phyloP scores from a whole-genome alignment of 139 green algal genomes.

The Pseudopediastrum boryanum region DNA sequence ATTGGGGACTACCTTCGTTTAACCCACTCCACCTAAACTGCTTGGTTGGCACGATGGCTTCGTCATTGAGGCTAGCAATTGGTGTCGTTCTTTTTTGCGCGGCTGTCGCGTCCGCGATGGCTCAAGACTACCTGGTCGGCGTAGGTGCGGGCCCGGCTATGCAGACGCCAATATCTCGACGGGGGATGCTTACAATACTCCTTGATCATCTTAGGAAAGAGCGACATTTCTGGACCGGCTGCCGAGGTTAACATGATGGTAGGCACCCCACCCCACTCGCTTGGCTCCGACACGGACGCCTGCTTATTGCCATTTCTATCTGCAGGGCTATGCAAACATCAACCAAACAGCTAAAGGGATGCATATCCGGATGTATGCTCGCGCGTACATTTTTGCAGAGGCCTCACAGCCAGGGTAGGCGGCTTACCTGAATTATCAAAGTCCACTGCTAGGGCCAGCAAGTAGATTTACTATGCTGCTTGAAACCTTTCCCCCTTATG shows the following conservation, averaged over 20 bases:
- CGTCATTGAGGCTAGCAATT: too few species aligned
- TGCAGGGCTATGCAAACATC: constrained; percentile 78
- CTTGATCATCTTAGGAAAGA: too few species aligned
- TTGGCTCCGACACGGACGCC: background rate
- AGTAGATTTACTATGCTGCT: background rate
- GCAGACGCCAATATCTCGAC: too few species aligned
- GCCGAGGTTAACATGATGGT: constrained; percentile 90
- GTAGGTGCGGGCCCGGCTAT: too few species aligned
- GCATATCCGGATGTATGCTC: constrained; percentile 76
- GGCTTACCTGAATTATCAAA: background rate
- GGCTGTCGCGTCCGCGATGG: too few species aligned
- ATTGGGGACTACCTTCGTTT: too few species aligned
- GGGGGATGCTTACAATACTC: too few species aligned
- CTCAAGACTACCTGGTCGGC: too few species aligned
- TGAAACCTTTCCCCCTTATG: background rate
- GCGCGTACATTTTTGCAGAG: constrained; percentile 75
- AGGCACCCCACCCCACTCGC: background rate
- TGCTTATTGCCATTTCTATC: background rate
- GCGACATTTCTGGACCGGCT: constrained; percentile 78
- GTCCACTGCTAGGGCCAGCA: background rate
- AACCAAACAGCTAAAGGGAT: constrained; percentile 73
- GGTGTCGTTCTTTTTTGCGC: too few species aligned
- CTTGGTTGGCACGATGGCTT: too few species aligned
- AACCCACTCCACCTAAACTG: too few species aligned
- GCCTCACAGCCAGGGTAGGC: constrained; percentile 34